A percentile compares a stretch with the other conserved stretches of the same genome.
Evolutionary conservation across 805 yeast genomes (phyloP).

Genomic region (Wickerhamomyces hampshirensis): DNA sequence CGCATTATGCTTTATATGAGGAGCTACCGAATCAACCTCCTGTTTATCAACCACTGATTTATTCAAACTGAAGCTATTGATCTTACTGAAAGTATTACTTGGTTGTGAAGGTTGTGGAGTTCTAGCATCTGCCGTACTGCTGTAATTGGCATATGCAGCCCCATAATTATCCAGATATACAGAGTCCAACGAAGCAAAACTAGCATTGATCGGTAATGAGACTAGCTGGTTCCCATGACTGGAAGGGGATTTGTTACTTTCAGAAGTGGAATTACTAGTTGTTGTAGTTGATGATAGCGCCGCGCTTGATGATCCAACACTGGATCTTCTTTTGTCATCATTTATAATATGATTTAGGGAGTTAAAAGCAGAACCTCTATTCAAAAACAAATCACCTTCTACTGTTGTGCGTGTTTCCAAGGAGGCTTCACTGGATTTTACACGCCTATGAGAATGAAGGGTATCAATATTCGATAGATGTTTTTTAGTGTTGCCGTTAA

Average conservation of each 20-base stretch:
- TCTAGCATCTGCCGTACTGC: conserved; percentile 17
- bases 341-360: conserved; percentile 23
- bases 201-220: conserved; percentile 62
- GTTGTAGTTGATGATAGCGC: conserved; percentile 2
- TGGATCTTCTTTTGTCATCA: conserved; percentile 18
- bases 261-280: not conserved
- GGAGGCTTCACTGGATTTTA: conserved; percentile 20
- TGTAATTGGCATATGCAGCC: conserved; percentile 12
- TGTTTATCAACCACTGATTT: conserved; percentile 7
- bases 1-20: conserved; percentile 14
- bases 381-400: conserved; percentile 29
- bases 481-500: too few relatives aligned
- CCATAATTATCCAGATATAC: conserved; percentile 52
- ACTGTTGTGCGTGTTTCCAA: conserved; percentile 23
- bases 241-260: conserved; percentile 28
- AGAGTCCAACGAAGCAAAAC: conserved; percentile 76
- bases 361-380: conserved; percentile 21
- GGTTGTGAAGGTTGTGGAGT: conserved; percentile 3
- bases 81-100: conserved; percentile 10
- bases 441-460: conserved; percentile 14
- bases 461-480: not conserved
- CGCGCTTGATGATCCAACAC: conserved; percentile 6
- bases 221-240: conserved; percentile 50
- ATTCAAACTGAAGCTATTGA: conserved; percentile 19
- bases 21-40: conserved; percentile 16